These are phyloP conservation scores for Magnusiomyces fungicola DNA, from an alignment of 1,139 yeast species.

Conservation along the genomic window DNA sequence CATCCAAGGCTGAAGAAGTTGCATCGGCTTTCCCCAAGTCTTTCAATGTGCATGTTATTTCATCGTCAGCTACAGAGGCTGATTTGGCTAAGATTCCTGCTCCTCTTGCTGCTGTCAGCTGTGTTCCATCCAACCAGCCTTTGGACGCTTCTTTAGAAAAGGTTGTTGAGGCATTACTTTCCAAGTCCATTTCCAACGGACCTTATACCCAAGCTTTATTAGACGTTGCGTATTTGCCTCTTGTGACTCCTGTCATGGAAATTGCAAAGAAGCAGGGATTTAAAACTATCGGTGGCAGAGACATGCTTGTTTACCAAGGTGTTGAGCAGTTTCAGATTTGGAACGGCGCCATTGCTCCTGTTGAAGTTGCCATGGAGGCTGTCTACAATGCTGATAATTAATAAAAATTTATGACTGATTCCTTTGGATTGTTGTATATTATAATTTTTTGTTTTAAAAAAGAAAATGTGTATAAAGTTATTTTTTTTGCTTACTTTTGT, in stretches of 20 bases:
- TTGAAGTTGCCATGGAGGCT: slow-evolving; percentile 19
- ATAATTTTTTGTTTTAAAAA: too few relatives aligned
- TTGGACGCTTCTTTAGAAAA: slow-evolving; percentile 47
- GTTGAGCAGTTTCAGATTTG: slow-evolving; percentile 75
- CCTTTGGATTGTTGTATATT: too few relatives aligned
- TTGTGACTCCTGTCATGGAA: slow-evolving; percentile 75
- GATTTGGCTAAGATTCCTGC: slow-evolving; percentile 33
- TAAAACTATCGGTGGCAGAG: slow-evolving; percentile 78
- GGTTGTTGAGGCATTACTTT: slow-evolving; percentile 38
- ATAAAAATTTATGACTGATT: too few relatives aligned
- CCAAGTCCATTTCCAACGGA: slow-evolving; percentile 26
- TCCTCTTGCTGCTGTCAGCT: slow-evolving; percentile 64
- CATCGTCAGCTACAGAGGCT: slow-evolving; percentile 24
- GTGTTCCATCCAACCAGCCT: slow-evolving; percentile 83
- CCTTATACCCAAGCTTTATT: slow-evolving; percentile 47
- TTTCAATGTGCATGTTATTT: slow-evolving; percentile 54
- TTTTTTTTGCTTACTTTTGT: too few relatives aligned
- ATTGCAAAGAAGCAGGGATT: slow-evolving; percentile 59
- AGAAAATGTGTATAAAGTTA: too few relatives aligned
- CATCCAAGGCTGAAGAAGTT: slow-evolving; percentile 53
- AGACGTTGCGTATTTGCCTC: slow-evolving; percentile 93
- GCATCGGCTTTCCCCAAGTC: slow-evolving; percentile 53
- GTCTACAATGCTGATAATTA: slow-evolving; percentile 11
- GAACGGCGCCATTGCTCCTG: slow-evolving; percentile 51
- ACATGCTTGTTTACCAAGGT: slow-evolving; percentile 91